Evolutionary conservation across 2,329 filamentous ascomycete genomes (phyloP), one percentile per base, ranked within the genome.

Genomic region (Penicillium sp.): DNA sequence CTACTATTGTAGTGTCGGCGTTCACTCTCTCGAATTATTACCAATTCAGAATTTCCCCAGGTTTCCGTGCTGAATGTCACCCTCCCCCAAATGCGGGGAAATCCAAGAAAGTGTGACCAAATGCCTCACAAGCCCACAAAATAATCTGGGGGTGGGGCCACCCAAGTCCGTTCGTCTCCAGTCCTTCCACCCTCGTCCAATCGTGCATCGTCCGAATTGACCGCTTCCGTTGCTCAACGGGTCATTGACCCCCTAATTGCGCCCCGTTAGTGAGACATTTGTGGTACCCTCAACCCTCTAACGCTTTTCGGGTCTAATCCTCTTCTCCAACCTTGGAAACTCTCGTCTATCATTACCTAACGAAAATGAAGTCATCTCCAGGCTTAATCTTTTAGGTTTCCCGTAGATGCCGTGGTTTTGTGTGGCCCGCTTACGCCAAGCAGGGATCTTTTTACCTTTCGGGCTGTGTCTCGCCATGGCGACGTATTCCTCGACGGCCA

Each of bases 371-470:
- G 34, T 36, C 34, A 36, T 36, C 13, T 36, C 6, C 13, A 36
- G 34, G 34, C 34, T 36, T 27, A 27, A 27, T 27, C 24, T 27
- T 27, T 27, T 27, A 27, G 24, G 24, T 27, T 27, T 27, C 24
- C 31, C 31, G 31, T 34, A 14, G 31, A 34, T 34, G 31, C 31
- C 31, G 31, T 34, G 10, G 9, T 34, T 34, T 14, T 34, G 78
- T 84, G 67, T 91, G 88, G 88, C 56, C 56, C 2, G 56, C 54
- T 2, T 56, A 59, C 11, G 54, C 56, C 7, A 59, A 59, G 16
- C 56, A 54, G 5, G 82, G 80, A 6, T 82, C 80, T 59, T 89
- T 89, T 79, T 88, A 90, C 64, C 34, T 36, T 36, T 36, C 34
- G 34, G 34, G 34, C n/a, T 36, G 13, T n/a, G 34, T 36, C 34